Conservation (phyloP, 371 early-diverging fungal genomes). For the Polyrhizophydium stewartii region DNA sequence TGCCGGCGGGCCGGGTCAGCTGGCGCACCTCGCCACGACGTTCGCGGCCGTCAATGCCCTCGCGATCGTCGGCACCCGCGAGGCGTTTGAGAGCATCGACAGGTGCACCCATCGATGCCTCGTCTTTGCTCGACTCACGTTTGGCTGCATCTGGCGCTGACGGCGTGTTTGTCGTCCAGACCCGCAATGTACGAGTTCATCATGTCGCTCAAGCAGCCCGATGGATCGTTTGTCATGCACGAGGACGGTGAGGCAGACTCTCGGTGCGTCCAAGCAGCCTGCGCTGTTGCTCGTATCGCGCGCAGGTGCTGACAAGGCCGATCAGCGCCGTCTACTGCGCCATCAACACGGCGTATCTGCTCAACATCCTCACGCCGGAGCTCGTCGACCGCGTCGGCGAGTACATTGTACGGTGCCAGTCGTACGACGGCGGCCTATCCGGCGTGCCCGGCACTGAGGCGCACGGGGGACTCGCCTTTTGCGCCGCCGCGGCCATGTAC, state of each 20-base stretch:
- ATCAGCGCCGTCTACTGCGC: slow-evolving; percentile 87
- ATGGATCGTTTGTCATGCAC: slow-evolving; percentile 91
- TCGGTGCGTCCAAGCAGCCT: slow-evolving; percentile 29
- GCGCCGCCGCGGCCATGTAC: slow-evolving; percentile 87
- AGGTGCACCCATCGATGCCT: slow-evolving; percentile 22
- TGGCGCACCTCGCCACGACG: slow-evolving; percentile 79
- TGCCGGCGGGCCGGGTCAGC: slow-evolving; percentile 76
- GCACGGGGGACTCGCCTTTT: slow-evolving; percentile 96
- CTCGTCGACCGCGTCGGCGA: slow-evolving; percentile 63
- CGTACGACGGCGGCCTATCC: slow-evolving; percentile 95
- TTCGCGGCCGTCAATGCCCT: slow-evolving; percentile 80
- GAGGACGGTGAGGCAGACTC: slow-evolving; percentile 93
- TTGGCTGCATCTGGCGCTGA: background rate
- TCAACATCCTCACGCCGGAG: slow-evolving; percentile 76
- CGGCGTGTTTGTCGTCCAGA: slow-evolving; percentile 24
- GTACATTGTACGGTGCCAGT: slow-evolving; percentile 80
- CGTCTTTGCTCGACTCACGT: slow-evolving; percentile 19
- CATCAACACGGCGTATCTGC: slow-evolving; percentile 69
- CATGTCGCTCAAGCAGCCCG: slow-evolving; percentile 73
- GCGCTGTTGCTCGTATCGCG: background rate
- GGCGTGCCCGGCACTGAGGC: slow-evolving; percentile 88
- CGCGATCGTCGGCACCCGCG: slow-evolving; percentile 64
- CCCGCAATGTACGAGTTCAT: slow-evolving; percentile 67
- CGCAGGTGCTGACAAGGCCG: background rate
- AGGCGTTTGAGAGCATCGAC: slow-evolving; percentile 69